Percentiles rank a stretch among this genome's conserved stretches.
phyloP scores from a whole-genome alignment of 352 stramenopile genomes.

The Pythium insidiosum region DNA sequence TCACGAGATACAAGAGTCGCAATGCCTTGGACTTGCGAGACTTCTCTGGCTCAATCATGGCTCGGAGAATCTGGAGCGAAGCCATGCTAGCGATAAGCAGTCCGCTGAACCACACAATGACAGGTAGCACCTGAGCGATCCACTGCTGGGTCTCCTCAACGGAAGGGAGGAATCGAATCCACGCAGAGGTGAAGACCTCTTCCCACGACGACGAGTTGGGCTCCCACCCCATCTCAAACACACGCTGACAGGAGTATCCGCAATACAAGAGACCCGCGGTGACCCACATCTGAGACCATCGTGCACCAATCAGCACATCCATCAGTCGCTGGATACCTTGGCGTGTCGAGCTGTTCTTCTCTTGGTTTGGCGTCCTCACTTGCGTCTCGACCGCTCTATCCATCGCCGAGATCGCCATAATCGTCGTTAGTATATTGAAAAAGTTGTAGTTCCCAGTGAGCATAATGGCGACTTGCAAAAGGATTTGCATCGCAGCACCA shows the following conservation, averaged over 20 bases:
- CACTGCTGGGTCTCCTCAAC: conserved; percentile 34
- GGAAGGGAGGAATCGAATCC: conserved; percentile 22
- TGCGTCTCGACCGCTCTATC: no score
- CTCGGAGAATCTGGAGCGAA: conserved; percentile 31
- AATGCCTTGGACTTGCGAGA: no score
- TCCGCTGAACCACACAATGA: conserved; percentile 13
- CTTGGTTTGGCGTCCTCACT: no score
- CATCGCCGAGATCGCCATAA: conserved; percentile 25
- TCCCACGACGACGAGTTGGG: conserved; percentile 8
- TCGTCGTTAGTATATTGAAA: conserved; percentile 89
- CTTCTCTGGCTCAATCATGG: no score
- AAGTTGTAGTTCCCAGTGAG: conserved; percentile 92
- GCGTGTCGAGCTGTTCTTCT: no score
- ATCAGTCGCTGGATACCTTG: no score
- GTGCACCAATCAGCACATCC: no score
- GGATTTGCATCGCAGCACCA: conserved; percentile 51
- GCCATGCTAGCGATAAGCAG: conserved; percentile 7
- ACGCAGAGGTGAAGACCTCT: conserved; percentile 12
- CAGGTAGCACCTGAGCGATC: conserved; percentile 25
- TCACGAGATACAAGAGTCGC: conserved; percentile 30
- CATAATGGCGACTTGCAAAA: conserved; percentile 82
- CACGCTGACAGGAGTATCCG: no score
- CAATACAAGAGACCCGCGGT: no score
- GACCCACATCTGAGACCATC: no score
- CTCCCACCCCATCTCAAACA: no score